phyloP scores from a whole-genome alignment of 441 rosid genomes.

The Eugenia klotzschiana region DNA sequence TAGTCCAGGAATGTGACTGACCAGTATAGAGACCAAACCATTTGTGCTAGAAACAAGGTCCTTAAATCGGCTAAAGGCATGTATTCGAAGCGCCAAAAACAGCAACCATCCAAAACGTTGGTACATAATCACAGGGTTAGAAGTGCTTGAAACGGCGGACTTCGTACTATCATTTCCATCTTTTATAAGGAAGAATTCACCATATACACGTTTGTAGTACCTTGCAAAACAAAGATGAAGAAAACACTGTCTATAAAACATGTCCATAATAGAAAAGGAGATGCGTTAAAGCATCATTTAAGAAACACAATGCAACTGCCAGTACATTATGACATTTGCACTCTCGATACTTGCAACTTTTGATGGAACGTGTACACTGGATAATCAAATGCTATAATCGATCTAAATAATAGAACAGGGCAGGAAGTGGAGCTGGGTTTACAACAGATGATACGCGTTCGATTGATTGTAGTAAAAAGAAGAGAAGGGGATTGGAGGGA shows the following conservation, averaged over 20 bases:
- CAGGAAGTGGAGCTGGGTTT: not conserved
- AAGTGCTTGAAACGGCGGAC: conserved; percentile 19
- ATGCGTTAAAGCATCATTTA: not conserved
- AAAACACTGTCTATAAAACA: not conserved
- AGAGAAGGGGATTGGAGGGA: not conserved
- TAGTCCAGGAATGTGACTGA: conserved; percentile 20
- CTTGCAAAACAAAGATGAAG: conserved; percentile 18
- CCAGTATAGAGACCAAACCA: conserved; percentile 81
- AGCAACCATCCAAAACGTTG: conserved; percentile 93
- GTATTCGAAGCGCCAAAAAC: conserved; percentile 80
- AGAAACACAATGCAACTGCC: not conserved
- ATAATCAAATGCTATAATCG: not conserved
- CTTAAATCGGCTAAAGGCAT: conserved; percentile 65
- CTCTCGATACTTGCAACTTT: not conserved
- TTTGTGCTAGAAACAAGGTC: conserved; percentile 80
- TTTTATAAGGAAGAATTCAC: conserved; percentile 51
- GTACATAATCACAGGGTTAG: conserved; percentile 30
- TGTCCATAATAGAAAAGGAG: not conserved
- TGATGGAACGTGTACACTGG: not conserved
- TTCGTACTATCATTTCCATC: conserved; percentile 35
- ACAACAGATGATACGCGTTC: not conserved
- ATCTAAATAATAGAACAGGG: not conserved
- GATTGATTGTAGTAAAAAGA: not conserved
- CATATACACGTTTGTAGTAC: conserved; percentile 66
- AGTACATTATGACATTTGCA: not conserved